Conservation (phyloP, 2,329 filamentous ascomycete species). For the Geoglossum cookeanum region DNA sequence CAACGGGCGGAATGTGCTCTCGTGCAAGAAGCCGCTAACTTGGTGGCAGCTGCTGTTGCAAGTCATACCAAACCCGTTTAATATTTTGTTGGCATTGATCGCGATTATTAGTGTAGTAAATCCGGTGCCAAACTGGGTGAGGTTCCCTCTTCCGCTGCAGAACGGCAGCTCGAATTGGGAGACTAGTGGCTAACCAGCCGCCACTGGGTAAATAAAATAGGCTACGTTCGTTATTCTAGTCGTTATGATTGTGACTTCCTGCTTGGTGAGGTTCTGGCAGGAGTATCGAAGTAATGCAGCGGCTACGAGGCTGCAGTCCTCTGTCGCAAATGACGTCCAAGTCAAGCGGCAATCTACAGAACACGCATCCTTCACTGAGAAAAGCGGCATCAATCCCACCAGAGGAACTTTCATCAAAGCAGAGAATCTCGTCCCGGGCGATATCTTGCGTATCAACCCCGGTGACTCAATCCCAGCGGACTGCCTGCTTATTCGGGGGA, state of each 20-base stretch:
- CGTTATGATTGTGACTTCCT: slow-evolving; percentile 2
- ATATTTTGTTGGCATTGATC: slow-evolving; percentile 2
- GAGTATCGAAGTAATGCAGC: slow-evolving; percentile 4
- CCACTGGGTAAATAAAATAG: not conserved
- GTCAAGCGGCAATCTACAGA: not conserved
- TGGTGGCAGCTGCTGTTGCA: slow-evolving; percentile 4
- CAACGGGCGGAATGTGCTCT: not conserved
- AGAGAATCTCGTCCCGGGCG: not conserved
- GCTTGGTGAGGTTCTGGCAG: slow-evolving; percentile 2
- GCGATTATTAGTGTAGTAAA: slow-evolving; percentile 2
- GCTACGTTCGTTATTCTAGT: slow-evolving; percentile 2
- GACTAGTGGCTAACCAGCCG: not conserved
- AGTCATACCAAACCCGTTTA: slow-evolving; percentile 2
- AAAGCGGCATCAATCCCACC: not conserved
- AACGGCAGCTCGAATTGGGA: not conserved
- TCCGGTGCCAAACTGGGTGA: not conserved
- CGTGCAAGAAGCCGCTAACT: not conserved
- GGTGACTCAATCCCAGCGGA: not conserved
- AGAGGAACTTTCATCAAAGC: not conserved
- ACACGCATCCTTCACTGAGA: not conserved
- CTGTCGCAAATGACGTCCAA: not conserved
- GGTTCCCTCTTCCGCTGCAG: not conserved
- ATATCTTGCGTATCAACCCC: not conserved
- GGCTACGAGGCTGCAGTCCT: not conserved
- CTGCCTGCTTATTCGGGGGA: not conserved